Conservation (phyloP, 179 eudicot species). For the Spinacia oleracea region DNA sequence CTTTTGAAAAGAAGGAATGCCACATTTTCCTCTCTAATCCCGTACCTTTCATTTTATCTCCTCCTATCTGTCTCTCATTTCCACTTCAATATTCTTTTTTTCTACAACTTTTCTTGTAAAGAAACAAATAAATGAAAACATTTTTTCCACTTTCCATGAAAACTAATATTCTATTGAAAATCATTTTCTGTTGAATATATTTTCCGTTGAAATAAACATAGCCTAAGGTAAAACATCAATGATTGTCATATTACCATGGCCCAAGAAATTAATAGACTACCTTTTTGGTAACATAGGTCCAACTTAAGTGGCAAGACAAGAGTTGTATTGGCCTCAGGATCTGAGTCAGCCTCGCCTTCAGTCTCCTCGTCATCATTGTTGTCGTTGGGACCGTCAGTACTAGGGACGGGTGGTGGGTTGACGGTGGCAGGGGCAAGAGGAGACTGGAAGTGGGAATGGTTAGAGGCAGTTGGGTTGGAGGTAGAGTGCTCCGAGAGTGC, state of each 20-base stretch:
- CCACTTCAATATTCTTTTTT: too few relatives aligned
- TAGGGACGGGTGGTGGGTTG: neutral
- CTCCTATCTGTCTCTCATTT: too few relatives aligned
- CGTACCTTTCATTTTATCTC: too few relatives aligned
- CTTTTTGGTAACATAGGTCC: neutral
- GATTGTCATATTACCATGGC: neutral
- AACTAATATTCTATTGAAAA: too few relatives aligned
- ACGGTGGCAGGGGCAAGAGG: neutral
- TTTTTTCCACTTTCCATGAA: too few relatives aligned
- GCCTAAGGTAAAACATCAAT: too few relatives aligned
- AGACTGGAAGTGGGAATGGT: conserved; percentile 20
- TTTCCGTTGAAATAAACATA: too few relatives aligned
- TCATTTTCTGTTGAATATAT: too few relatives aligned
- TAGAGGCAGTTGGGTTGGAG: conserved; percentile 31
- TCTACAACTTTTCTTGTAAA: too few relatives aligned
- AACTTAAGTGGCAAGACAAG: neutral
- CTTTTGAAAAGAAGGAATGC: too few relatives aligned
- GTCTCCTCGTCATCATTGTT: conserved; percentile 16
- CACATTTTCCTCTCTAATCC: too few relatives aligned
- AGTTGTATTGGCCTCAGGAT: conserved; percentile 23
- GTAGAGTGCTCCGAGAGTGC: conserved; percentile 37
- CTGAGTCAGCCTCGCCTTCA: conserved; percentile 11
- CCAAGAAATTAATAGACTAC: neutral
- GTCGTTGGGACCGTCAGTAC: neutral
- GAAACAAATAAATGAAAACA: too few relatives aligned